Percentiles rank a stretch among this genome's conserved stretches.
These are phyloP conservation scores for Fusarium sp. DNA, from an alignment of 2,329 filamentous ascomycete genomes.

Conservation along the genomic window DNA sequence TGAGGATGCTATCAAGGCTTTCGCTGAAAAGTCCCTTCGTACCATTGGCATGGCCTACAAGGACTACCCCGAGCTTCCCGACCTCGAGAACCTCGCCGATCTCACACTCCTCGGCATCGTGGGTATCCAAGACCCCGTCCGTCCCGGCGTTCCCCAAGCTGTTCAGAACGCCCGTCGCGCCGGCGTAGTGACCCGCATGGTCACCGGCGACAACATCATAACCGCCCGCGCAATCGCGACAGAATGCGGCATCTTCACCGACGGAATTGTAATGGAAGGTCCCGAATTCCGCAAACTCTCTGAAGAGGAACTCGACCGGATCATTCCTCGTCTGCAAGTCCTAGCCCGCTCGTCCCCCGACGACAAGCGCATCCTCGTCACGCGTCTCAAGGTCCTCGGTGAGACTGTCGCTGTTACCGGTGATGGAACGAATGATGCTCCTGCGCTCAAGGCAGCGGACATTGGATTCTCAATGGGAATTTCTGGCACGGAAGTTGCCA, in stretches of 20 bases:
- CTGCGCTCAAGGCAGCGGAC: conserved; percentile 82
- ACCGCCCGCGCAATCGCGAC: conserved; percentile 83
- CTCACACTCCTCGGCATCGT: conserved; percentile 72
- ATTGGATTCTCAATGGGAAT: conserved; percentile 91
- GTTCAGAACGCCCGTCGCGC: conserved; percentile 79
- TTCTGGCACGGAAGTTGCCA: conserved; percentile 83
- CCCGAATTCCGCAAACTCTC: conserved; percentile 80
- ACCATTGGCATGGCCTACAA: conserved; percentile 87
- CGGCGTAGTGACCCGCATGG: conserved; percentile 85
- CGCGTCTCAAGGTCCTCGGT: conserved; percentile 75
- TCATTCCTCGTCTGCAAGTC: conserved; percentile 77
- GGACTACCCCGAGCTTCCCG: conserved; percentile 73
- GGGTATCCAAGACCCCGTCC: conserved; percentile 85
- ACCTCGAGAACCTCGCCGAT: conserved; percentile 67
- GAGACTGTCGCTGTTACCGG: conserved; percentile 87
- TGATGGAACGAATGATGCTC: conserved; percentile 86
- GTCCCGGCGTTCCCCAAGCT: conserved; percentile 77
- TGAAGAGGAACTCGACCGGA: conserved; percentile 71
- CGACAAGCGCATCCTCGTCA: conserved; percentile 79
- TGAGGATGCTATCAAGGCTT: conserved; percentile 75
- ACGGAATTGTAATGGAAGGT: conserved; percentile 80
- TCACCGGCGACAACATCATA: conserved; percentile 83
- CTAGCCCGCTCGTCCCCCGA: conserved; percentile 80
- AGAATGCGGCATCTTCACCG: conserved; percentile 80
- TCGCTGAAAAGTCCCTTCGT: conserved; percentile 82